Base-by-base conservation (phyloP, 495 filamentous ascomycete species). In the Penicillium lividum region DNA sequence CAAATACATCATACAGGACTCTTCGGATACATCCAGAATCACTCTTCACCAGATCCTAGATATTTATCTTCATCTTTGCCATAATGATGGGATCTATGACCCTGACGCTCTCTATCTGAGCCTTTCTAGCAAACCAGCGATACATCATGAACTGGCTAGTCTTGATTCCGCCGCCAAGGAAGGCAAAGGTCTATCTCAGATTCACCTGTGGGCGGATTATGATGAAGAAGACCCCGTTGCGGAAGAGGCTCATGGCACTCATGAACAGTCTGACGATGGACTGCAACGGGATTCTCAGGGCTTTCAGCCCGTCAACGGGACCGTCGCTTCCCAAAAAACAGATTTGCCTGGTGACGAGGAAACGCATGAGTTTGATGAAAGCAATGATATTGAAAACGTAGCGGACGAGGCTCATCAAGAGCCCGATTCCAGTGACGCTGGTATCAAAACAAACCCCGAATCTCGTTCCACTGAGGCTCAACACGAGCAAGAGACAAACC, bases 101-200 rank as follows among this genome's bases (percentile, higher is more conserved):
- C 74, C 80, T 1, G 80, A 82, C 28, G 79, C 85, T 7, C 68
- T 90, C 11, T 83, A 83, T 58, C 68, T 89, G 36, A 76, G 72
- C 7, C 75, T 91, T 38, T 73, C 63, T 34, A 78, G 74, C 18
- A 81, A 76, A 66, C 57, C 70, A 27, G 70, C 68, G 4, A 56
- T 73, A 59, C 52, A 69, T 4, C 70, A 75, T 13, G 78, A 79
- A 47, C 75, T 86, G 42, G 70, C 81, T 7, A 70, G 71, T 58
- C 77, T 85, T 50, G 64, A 85, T 13, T 60, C 70, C 55, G 82
- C 79, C 62, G 82, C 77, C 34, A 74, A 73, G 27, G 77, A 82
- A 61, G 86, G 86, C 22, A 84, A 84, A 66, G 83, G 84, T 11
- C 63, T 88, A 34, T 84, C 84, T 5, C 72, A 85, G 47, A 63